Percentiles rank a stretch among this genome's conserved stretches.
These are phyloP conservation scores for Herpetospermum pedunculosum DNA, from an alignment of 306 rosid species.

Conservation along the genomic window DNA sequence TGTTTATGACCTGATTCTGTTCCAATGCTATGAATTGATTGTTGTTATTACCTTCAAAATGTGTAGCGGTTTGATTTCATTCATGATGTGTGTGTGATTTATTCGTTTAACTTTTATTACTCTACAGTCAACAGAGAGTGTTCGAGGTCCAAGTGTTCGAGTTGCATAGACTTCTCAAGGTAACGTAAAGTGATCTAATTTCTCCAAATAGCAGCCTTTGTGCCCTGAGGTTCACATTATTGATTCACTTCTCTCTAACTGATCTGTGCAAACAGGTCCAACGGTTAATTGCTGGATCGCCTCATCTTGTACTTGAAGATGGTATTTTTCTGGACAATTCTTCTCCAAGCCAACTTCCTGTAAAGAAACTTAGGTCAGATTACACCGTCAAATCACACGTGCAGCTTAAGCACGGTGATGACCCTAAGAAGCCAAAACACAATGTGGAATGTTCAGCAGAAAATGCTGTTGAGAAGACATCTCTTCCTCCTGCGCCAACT, in stretches of 20 bases:
- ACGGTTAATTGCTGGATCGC: conserved; percentile 78
- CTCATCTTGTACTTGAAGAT: conserved; percentile 60
- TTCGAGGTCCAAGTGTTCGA: conserved; percentile 74
- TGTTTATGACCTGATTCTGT: background rate
- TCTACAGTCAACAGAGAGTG: conserved; percentile 76
- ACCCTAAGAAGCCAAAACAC: conserved; percentile 43
- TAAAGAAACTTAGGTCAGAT: conserved; percentile 34
- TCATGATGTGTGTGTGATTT: conserved; percentile 22
- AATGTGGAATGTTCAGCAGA: conserved; percentile 76
- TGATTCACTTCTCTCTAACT: background rate
- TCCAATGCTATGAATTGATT: background rate
- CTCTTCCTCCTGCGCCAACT: conserved; percentile 32
- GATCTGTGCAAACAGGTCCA: conserved; percentile 56
- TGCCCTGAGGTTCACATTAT: background rate
- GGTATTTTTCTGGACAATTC: conserved; percentile 51
- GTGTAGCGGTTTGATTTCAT: conserved; percentile 3
- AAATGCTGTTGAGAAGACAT: conserved; percentile 69
- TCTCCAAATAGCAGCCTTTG: background rate
- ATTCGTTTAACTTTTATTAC: conserved; percentile 44
- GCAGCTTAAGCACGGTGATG: conserved; percentile 32
- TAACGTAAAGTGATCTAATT: conserved; percentile 42
- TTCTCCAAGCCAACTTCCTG: conserved; percentile 32
- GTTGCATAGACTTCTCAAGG: conserved; percentile 69
- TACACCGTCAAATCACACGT: conserved; percentile 4
- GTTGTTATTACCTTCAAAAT: background rate